Evolutionary conservation across 108 stramenopile species (phyloP), one percentile per base, ranked within the genome.

Genomic region (Nannochloropsis gaditana): DNA sequence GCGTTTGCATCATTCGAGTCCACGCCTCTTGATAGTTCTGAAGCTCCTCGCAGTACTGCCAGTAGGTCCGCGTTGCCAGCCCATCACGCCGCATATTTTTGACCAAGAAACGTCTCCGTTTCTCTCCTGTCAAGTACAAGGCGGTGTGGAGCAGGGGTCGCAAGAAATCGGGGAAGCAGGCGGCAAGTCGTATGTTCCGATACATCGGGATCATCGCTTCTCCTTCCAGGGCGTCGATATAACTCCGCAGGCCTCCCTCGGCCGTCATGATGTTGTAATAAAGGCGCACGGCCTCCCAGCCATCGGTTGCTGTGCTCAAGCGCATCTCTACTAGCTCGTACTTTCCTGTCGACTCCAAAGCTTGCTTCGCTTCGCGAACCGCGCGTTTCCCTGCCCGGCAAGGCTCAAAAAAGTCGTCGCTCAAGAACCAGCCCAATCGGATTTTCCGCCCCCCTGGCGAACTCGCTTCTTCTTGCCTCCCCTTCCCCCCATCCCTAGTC

Each of bases 381-480:
- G 91, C 91, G 5, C 91, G 79, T 8, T 84, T 15, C 47, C 87
- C 42, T 43, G 89, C 85, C 21, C 81, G 15, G 47, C 80, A 88
- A 2, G 90, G 89, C 42, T 91, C 11, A 80, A 91, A 91, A 84
- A 88, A 91, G 45, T 87, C 88, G 79, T 91, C 91, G 17, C 84
- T 83, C 45, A 45, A 47, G 42, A 87, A 87, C 45, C 80, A 87
- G 11, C 87, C 87, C 17, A 87, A 45, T 80, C 83, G 84, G 15
- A 19, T 2, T 19, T 17, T 43, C 2, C 21, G 21, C 11, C 9
- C 4, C 10, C 19, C 11, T 43, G 3, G 5, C 0, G 0, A 82
- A 1, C 31, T 1, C 31, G 31, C 31, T 31, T 31, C 31, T 31
- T 31, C 31, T 31, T 31, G 31, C 31, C 31, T 31, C 31, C 31